Conservation (phyloP, 169 alveolate species). For the Plasmodium coatneyi region DNA sequence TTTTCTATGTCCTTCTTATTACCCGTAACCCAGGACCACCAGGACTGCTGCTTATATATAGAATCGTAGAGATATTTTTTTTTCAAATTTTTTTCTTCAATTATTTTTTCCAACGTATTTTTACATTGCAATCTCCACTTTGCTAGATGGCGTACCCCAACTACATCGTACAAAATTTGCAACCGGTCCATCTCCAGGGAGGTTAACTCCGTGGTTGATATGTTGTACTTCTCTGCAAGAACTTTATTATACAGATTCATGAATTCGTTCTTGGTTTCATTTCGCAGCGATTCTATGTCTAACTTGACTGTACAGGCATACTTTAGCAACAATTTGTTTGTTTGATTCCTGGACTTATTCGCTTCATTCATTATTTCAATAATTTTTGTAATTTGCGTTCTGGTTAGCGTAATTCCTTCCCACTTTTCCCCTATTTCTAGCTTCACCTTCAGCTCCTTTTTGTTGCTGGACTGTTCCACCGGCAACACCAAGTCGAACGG, state of each 20-base stretch:
- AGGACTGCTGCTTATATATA: slow-evolving; percentile 77
- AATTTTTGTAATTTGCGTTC: slow-evolving; percentile 81
- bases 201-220: slow-evolving; percentile 72
- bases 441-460: slow-evolving; percentile 79
- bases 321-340: slow-evolving; percentile 81
- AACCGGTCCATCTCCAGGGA: slow-evolving; percentile 78
- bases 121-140: slow-evolving; percentile 86
- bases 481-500: slow-evolving; percentile 75
- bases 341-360: slow-evolving; percentile 76
- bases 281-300: slow-evolving; percentile 85
- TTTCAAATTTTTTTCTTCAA: slow-evolving; percentile 79
- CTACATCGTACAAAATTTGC: slow-evolving; percentile 84
- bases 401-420: slow-evolving; percentile 83
- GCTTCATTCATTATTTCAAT: slow-evolving; percentile 84
- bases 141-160: slow-evolving; percentile 88
- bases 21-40: slow-evolving; percentile 85
- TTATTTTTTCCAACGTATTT: slow-evolving; percentile 73
- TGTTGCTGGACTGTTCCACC: slow-evolving; percentile 74
- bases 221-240: slow-evolving; percentile 66
- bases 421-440: slow-evolving; percentile 80
- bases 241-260: slow-evolving; percentile 83
- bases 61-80: slow-evolving; percentile 78
- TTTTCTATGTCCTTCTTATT: slow-evolving; percentile 75
- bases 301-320: slow-evolving; percentile 82
- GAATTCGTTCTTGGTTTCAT: slow-evolving; percentile 84